Base-by-base conservation (phyloP, 1,284 basidiomycete species). In the Ganoderma meredithae region DNA sequence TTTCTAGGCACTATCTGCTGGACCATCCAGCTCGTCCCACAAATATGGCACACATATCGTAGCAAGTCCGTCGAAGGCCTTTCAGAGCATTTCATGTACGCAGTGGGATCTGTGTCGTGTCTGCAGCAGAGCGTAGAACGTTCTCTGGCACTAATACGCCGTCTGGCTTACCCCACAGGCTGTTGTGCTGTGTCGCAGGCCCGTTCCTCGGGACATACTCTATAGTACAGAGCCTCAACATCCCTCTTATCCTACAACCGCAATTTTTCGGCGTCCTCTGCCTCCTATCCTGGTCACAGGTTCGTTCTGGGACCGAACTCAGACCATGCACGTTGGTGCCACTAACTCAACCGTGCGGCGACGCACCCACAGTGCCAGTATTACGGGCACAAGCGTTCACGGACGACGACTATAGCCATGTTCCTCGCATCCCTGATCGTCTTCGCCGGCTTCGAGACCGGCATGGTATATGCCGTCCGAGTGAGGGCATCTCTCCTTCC, bases 191-290 rank as follows among this genome's bases (percentile, higher is more conserved):
- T 1, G 74, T 88, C 17, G 83, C 90, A 0, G 84, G 85, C 0
- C 78, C 87, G 15, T 90, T 91, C 72, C 82, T 94, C 25, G 93
- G 91, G 25, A 83, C 88, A 12, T 95, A 95, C 74, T 82, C 83
- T 22, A 84, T 95, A 55, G 82, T 90, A 0, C 88, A 92, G 73
- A 80, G 88, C 67, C 82, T 94, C 64, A 94, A 90, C 74, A 87
- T 95, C 25, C 93, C 93, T 0, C 84, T 94, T 47, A 88, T 90
- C 59, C 69, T 91, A 1, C 93, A 95, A 76, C 93, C 93, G 2
- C 93, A 95, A 74, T 76, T 91, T 0, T 94, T 95, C 73, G 88
- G 87, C 0, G 81, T 84, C 19, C 81, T 95, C 19, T 82, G 84
- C 1, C 81, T 90, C 12, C 71, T 91, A 19, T 90, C 90, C 0